Conservation (phyloP, 1,284 basidiomycete genomes). For the Austroboletus novae-zelandiae region DNA sequence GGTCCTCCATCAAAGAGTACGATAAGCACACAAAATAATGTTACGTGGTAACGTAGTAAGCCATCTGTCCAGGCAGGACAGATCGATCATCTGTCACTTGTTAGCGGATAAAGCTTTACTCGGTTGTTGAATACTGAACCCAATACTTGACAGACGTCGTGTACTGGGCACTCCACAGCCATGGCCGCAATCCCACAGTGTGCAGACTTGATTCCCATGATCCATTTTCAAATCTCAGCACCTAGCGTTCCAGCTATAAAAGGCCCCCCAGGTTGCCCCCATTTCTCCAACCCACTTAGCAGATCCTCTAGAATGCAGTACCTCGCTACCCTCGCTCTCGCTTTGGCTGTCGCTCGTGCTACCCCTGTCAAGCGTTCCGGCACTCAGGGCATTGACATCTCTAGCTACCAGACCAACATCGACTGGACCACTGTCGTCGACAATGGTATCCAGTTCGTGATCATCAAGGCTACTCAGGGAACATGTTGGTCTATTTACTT, state of each 20-base stretch:
- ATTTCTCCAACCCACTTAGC: not conserved
- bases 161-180: no score
- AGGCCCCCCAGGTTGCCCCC: not conserved
- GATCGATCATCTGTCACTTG: no score
- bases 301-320: not conserved
- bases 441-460: constrained; percentile 60
- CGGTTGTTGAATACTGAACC: no score
- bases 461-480: constrained; percentile 72
- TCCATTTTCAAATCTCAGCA: constrained; percentile 2
- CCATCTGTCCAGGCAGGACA: no score
- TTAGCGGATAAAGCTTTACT: no score
- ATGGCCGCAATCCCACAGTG: not conserved
- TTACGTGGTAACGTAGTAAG: no score
- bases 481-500: constrained; percentile 38
- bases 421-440: constrained; percentile 54
- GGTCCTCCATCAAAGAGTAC: no score
- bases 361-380: constrained; percentile 33
- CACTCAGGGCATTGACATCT: constrained; percentile 56
- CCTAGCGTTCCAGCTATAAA: not conserved
- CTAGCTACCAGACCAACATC: constrained; percentile 49
- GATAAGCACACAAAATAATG: no score
- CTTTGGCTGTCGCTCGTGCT: constrained; percentile 14
- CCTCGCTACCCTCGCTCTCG: not conserved
- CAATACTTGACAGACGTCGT: no score
- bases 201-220: constrained; percentile 11